Evolutionary conservation across 148 eudicot species (phyloP), one percentile per base, ranked within the genome.

Genomic region (Euryodendron excelsum): DNA sequence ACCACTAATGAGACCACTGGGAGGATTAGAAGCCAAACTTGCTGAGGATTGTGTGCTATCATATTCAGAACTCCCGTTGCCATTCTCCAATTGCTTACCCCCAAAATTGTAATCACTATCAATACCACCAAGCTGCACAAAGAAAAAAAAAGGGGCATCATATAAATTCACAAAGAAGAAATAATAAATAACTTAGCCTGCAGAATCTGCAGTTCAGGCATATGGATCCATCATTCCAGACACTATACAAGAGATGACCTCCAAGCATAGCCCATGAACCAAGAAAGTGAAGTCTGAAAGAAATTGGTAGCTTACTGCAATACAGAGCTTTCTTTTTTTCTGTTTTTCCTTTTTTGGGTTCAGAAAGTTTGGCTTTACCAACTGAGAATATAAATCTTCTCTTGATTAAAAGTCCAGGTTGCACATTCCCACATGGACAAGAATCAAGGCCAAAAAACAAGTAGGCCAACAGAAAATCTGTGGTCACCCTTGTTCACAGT

Each of bases 11-110:
- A 79, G 25, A 74, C 84, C 85, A 53, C 80, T 59, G 9, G 86
- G 79, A 72, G 77, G 78, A 82, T 67, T 84, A 5, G 86, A 80
- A 62, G 82, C 83, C 71, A 86, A 76, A 62, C 64, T 64, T 52
- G 80, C 75, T 60, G 79, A 59, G 44, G 85, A 79, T 74, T 80
- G 60, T 62, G 81, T 81, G 80, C 84, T 83, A 78, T 89, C 90
- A 84, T 82, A 80, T 77, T 88, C 90, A 72, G 88, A 85, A 81
- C 84, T 84, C 62, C 73, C 85, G 53, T 81, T 75, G 76, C 95
- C 92, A 79, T 90, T 87, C 81, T 84, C 86, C 73, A 73, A 39
- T 65, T 79, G 83, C 75, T 83, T 82, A 72, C 78, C 58, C 25
- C 74, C 85, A n/a, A 80, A 76, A 71, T 72, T 77, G 77, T 79